Evolutionary conservation across 208 protist genomes (phyloP).

Genomic region (Willaertia magna): DNA sequence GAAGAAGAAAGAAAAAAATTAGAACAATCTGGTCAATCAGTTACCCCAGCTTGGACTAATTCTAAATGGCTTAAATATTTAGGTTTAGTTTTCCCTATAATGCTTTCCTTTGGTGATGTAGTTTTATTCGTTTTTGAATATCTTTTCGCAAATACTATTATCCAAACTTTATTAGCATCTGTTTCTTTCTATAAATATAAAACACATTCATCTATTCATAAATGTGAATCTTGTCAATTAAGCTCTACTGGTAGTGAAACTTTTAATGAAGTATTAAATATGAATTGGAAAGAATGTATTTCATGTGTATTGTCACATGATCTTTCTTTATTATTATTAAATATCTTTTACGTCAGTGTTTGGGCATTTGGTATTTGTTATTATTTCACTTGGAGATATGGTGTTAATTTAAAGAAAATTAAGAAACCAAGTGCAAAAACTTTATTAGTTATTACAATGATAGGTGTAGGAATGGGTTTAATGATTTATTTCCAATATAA

Average conservation of each 20-base stretch:
- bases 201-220: not conserved
- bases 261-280: not conserved
- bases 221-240: not conserved
- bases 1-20: not conserved
- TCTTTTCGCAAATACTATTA: not conserved
- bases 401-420: not conserved
- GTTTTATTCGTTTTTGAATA: not conserved
- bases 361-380: not conserved
- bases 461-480: not conserved
- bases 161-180: not conserved
- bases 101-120: not conserved
- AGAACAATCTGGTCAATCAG: not conserved
- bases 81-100: not conserved
- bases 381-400: slow-evolving; percentile 6
- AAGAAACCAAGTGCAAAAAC: not conserved
- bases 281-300: not conserved
- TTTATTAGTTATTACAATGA: not conserved
- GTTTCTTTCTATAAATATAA: not conserved
- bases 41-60: not conserved
- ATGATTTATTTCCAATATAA: not conserved
- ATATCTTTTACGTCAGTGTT: not conserved
- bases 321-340: not conserved
- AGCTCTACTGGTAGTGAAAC: not conserved
- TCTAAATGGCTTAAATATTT: not conserved
- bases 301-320: not conserved